phyloP scores from a whole-genome alignment of 176 grass and related monocot genomes.

The Leersia perrieri region DNA sequence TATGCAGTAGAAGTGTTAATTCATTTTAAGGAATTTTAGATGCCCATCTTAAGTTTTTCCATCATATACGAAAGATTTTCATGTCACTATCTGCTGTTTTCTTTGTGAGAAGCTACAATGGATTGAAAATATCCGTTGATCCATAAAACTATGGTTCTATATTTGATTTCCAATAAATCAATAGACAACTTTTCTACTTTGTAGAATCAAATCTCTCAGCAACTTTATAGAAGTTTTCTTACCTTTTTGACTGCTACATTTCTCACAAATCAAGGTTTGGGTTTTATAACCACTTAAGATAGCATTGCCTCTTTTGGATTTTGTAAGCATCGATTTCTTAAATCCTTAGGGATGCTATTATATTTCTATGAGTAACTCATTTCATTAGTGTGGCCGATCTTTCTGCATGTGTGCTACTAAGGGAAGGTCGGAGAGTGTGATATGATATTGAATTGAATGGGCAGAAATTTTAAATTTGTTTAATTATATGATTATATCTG shows the following conservation, averaged over 20 bases:
- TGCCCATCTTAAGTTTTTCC: background rate
- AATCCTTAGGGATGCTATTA: constrained; percentile 7
- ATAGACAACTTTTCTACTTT: background rate
- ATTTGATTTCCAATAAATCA: background rate
- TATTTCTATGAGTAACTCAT: background rate
- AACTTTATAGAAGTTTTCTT: background rate
- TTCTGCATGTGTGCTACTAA: background rate
- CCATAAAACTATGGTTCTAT: background rate
- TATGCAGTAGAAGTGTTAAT: background rate
- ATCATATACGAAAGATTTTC: background rate
- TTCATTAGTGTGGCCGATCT: background rate
- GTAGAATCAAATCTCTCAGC: background rate
- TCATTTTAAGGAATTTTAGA: background rate
- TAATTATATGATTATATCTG: background rate
- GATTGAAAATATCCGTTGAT: background rate
- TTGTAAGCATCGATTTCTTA: constrained; percentile 3
- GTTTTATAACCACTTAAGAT: background rate
- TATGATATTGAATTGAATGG: background rate
- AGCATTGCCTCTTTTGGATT: background rate
- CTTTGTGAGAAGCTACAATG: constrained; percentile 1
- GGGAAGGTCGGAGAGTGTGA: background rate
- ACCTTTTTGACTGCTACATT: background rate
- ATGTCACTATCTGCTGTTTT: constrained; percentile 4
- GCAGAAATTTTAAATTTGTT: constrained; percentile 15
- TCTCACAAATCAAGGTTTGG: background rate